Percentiles rank a stretch among this genome's conserved stretches.
phyloP scores from a whole-genome alignment of 2,329 filamentous ascomycete species.

The Pezicula carpinea region DNA sequence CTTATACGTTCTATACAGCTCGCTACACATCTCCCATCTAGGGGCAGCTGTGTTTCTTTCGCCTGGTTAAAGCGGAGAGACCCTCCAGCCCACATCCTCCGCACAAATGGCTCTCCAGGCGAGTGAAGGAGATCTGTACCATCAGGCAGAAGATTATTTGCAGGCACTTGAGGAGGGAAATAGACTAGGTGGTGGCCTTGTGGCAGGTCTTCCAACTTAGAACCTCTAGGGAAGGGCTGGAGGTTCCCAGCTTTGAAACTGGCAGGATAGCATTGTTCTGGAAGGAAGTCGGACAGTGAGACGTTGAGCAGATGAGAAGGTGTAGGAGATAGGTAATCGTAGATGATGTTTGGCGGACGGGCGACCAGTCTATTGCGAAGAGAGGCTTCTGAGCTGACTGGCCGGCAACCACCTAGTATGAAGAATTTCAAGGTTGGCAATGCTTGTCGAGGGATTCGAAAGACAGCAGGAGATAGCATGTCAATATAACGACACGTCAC shows the following conservation, averaged over 20 bases:
- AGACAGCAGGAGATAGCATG: too few relatives aligned
- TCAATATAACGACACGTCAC: too few relatives aligned
- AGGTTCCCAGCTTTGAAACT: slow-evolving; percentile 16
- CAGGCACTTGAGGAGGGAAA: slow-evolving; percentile 68
- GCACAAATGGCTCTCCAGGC: slow-evolving; percentile 66
- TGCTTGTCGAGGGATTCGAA: too few relatives aligned
- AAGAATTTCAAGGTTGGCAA: too few relatives aligned
- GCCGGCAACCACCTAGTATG: too few relatives aligned
- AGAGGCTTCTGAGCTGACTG: slow-evolving; percentile 7
- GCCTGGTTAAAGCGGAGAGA: slow-evolving; percentile 50
- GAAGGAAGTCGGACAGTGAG: slow-evolving; percentile 54
- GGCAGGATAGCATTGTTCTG: slow-evolving; percentile 25
- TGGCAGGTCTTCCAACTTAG: slow-evolving; percentile 31
- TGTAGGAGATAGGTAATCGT: slow-evolving; percentile 54
- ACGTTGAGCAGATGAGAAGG: slow-evolving; percentile 61
- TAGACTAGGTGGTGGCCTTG: slow-evolving; percentile 80
- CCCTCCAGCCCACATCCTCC: slow-evolving; percentile 88
- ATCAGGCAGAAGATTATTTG: slow-evolving; percentile 65
- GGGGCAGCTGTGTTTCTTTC: slow-evolving; percentile 14
- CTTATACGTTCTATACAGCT: slow-evolving; percentile 40
- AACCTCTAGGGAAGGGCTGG: background rate
- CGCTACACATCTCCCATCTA: slow-evolving; percentile 33
- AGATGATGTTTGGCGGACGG: slow-evolving; percentile 18
- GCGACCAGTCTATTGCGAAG: slow-evolving; percentile 17
- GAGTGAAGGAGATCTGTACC: slow-evolving; percentile 79